These are phyloP conservation scores for Pseudotsuga menziesii DNA, from an alignment of 75 land plant species.

Conservation along the genomic window DNA sequence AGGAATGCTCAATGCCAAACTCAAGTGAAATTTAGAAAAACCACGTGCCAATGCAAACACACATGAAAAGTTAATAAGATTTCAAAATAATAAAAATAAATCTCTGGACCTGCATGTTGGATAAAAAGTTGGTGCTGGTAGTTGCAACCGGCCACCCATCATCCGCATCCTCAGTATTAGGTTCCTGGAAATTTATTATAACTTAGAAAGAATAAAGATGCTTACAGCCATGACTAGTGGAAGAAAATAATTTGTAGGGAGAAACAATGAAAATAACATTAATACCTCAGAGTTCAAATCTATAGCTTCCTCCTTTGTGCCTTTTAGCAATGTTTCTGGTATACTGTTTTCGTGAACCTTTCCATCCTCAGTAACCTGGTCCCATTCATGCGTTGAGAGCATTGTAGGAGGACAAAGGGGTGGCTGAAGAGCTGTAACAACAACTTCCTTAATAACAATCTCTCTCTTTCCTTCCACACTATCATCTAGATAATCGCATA, in stretches of 20 bases:
- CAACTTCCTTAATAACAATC: background rate
- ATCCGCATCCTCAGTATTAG: background rate
- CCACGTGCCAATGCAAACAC: background rate
- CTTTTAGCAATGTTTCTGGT: background rate
- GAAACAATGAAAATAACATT: background rate
- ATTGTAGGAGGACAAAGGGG: background rate
- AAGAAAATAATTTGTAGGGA: background rate
- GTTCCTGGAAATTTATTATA: background rate
- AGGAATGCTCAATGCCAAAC: background rate
- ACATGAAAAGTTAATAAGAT: background rate
- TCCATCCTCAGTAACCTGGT: background rate
- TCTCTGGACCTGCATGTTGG: background rate
- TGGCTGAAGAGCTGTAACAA: background rate
- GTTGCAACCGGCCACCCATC: background rate
- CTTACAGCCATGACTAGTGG: background rate
- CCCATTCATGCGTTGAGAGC: background rate
- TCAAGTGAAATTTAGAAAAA: background rate
- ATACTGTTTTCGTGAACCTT: background rate
- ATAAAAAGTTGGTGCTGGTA: background rate
- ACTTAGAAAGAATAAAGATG: background rate
- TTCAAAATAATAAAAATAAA: background rate
- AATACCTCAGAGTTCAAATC: constrained; percentile 5
- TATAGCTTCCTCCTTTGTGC: background rate
- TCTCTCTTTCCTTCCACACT: constrained; percentile 9
- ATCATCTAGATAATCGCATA: background rate